A percentile compares a stretch with the other conserved stretches of the same genome.
Conservation (phyloP, 306 rosid genomes). For the Vigna unguiculata region DNA sequence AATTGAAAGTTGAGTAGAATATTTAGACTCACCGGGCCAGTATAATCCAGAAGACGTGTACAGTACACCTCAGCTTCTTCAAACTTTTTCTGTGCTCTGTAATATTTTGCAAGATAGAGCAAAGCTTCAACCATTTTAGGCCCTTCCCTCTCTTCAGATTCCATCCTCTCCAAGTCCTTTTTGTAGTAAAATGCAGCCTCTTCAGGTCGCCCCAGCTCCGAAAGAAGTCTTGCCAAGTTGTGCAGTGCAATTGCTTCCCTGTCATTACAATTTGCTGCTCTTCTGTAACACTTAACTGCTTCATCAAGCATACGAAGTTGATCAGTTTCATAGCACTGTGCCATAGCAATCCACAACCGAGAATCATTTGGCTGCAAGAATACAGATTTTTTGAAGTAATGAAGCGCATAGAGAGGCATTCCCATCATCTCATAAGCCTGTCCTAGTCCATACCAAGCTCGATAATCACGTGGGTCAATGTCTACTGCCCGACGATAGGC, state of each 20-base stretch:
- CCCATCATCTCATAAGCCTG: constrained; percentile 99
- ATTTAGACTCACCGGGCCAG: constrained; percentile 84
- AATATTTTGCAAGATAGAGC: constrained; percentile 77
- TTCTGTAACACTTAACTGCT: constrained; percentile 88
- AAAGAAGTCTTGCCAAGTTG: constrained; percentile 80
- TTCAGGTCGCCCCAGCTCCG: constrained; percentile 71
- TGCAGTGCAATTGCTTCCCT: constrained; percentile 94
- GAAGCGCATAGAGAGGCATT: constrained; percentile 93
- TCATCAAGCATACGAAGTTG: constrained; percentile 88
- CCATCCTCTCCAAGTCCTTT: constrained; percentile 97
- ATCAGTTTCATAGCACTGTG: constrained; percentile 85
- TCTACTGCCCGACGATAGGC: constrained; percentile 97
- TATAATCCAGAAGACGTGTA: constrained; percentile 93
- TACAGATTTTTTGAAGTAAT: constrained; percentile 90
- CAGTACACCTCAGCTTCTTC: constrained; percentile 97
- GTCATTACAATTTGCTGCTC: constrained; percentile 87
- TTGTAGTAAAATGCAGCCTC: constrained; percentile 94
- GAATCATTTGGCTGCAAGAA: constrained; percentile 95
- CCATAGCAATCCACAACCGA: constrained; percentile 98
- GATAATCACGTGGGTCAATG: constrained; percentile 86
- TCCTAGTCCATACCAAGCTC: constrained; percentile 99
- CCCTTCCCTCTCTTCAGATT: constrained; percentile 94
- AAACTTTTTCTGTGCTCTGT: constrained; percentile 58
- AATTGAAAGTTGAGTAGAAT: constrained; percentile 19
- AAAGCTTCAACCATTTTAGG: constrained; percentile 95